phyloP scores from a whole-genome alignment of 2,329 filamentous ascomycete species.

The Fusarium papillatum region DNA sequence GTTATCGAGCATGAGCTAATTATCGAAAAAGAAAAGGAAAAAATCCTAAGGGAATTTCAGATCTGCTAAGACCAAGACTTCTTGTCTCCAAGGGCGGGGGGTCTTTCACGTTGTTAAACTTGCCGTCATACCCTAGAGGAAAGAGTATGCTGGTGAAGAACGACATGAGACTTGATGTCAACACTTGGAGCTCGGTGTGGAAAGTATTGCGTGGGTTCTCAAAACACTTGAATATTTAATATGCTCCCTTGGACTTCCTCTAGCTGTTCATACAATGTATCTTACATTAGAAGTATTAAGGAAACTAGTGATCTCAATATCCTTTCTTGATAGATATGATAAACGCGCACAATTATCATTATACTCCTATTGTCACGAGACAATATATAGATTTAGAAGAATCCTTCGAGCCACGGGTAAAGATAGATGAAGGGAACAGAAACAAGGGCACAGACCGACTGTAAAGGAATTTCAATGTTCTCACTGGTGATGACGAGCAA shows the following conservation, averaged over 20 bases:
- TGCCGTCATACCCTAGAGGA: background rate
- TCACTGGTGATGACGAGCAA: too few species aligned
- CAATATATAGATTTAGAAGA: background rate
- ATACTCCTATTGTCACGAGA: background rate
- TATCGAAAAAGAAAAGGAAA: background rate
- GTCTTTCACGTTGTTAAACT: background rate
- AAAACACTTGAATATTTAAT: background rate
- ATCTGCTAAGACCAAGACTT: background rate
- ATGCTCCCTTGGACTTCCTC: background rate
- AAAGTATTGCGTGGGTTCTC: background rate
- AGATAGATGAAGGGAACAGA: too few species aligned
- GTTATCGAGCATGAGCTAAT: background rate
- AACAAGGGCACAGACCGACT: too few species aligned
- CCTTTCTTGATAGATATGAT: background rate
- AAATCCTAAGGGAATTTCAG: background rate
- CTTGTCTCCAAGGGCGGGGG: background rate
- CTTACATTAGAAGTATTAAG: background rate
- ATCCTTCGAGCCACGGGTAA: background rate
- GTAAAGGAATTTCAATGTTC: too few species aligned
- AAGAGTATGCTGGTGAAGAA: background rate
- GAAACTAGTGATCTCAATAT: background rate
- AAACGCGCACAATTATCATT: background rate
- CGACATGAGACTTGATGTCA: background rate
- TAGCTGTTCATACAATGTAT: background rate
- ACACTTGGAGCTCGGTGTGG: background rate